Evolutionary conservation across 2,329 filamentous ascomycete species (phyloP).

Genomic region (Rhynchosporium agropyri): DNA sequence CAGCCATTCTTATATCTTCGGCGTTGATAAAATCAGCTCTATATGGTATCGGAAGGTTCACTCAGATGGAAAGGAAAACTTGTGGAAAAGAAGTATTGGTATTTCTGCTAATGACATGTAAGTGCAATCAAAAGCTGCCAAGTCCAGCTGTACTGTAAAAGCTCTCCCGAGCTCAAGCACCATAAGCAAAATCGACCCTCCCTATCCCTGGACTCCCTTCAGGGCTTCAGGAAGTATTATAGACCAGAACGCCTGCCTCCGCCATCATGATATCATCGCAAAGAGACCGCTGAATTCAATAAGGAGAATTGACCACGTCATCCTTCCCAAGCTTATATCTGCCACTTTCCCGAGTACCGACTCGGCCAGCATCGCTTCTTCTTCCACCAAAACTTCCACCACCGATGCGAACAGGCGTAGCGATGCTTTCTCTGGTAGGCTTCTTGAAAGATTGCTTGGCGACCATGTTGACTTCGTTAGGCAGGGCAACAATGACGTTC

Average conservation of each 20-base stretch:
- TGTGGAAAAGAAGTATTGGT: constrained; percentile 26
- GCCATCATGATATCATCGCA: constrained; percentile 24
- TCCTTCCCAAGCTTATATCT: constrained; percentile 76
- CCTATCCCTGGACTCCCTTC: neutral
- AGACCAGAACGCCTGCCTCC: constrained; percentile 26
- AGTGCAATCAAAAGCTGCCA: constrained; percentile 31
- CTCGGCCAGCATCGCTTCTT: constrained; percentile 51
- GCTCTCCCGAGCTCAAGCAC: neutral
- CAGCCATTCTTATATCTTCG: too few relatives aligned
- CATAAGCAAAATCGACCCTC: constrained; percentile 2
- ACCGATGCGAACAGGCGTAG: constrained; percentile 50
- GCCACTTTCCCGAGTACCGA: constrained; percentile 57
- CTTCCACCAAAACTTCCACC: constrained; percentile 49
- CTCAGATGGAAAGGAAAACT: too few relatives aligned
- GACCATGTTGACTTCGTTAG: constrained; percentile 98
- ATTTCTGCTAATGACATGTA: constrained; percentile 32
- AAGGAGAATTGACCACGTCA: constrained; percentile 78
- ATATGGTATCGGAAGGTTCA: too few relatives aligned
- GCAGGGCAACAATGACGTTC: constrained; percentile 95
- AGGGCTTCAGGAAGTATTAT: neutral
- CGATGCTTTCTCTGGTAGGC: constrained; percentile 91
- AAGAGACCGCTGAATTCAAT: constrained; percentile 43
- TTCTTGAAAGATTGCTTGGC: constrained; percentile 81
- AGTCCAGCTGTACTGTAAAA: constrained; percentile 30
- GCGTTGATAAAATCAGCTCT: too few relatives aligned